phyloP scores from a whole-genome alignment of 495 filamentous ascomycete genomes.

The Aspergillus avenaceus region DNA sequence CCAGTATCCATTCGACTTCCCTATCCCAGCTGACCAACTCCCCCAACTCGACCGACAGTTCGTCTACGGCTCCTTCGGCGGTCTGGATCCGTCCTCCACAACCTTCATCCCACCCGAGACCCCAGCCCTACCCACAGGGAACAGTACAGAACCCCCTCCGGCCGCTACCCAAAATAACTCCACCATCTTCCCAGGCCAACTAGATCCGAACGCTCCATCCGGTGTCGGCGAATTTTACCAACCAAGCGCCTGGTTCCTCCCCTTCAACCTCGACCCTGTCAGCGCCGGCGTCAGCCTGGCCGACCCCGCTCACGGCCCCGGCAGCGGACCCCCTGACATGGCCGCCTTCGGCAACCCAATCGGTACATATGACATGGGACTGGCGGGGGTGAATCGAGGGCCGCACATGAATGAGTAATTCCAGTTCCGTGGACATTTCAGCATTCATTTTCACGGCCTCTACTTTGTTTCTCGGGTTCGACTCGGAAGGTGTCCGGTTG shows the following conservation, averaged over 20 bases:
- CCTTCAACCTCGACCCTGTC: slow-evolving; percentile 81
- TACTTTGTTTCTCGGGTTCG: not conserved
- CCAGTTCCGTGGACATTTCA: not conserved
- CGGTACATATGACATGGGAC: slow-evolving; percentile 27
- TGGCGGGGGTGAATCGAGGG: slow-evolving; percentile 18
- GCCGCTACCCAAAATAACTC: slow-evolving; percentile 15
- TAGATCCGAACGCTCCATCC: slow-evolving; percentile 37
- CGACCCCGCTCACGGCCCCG: slow-evolving; percentile 3
- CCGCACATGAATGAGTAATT: slow-evolving; percentile 5
- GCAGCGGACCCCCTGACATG: slow-evolving; percentile 16
- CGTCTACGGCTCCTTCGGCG: slow-evolving; percentile 72
- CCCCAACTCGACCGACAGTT: slow-evolving; percentile 72
- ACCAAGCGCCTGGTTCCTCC: slow-evolving; percentile 87
- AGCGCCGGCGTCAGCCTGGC: slow-evolving; percentile 20
- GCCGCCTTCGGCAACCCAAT: slow-evolving; percentile 24
- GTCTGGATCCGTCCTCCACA: slow-evolving; percentile 45
- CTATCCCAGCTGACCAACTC: slow-evolving; percentile 40
- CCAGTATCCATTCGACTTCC: slow-evolving; percentile 36
- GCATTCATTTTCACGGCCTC: not conserved
- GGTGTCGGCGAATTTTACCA: slow-evolving; percentile 43
- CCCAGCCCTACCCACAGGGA: slow-evolving; percentile 25
- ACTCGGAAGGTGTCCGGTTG: slow-evolving; percentile 5
- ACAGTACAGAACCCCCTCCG: slow-evolving; percentile 12
- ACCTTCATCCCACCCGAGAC: slow-evolving; percentile 29
- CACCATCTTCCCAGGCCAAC: slow-evolving; percentile 32